phyloP scores from a whole-genome alignment of 2,329 filamentous ascomycete species.

The Colletotrichum godetiae region DNA sequence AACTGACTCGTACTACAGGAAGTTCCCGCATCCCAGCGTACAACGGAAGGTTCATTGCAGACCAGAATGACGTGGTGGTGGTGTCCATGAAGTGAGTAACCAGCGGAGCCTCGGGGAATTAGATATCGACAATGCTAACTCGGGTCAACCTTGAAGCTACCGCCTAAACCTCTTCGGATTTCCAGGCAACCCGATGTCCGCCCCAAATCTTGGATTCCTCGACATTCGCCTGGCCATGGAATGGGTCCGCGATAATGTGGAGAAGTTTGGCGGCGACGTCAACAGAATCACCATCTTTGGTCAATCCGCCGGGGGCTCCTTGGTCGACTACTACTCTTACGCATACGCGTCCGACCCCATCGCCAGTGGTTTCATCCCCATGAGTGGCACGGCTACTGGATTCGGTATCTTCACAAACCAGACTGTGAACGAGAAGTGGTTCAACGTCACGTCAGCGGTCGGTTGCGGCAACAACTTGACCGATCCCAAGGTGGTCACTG shows the following conservation, averaged over 20 bases:
- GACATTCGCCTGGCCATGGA: constrained; percentile 38
- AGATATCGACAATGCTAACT: background rate
- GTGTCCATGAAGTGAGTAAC: constrained; percentile 53
- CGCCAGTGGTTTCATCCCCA: constrained; percentile 55
- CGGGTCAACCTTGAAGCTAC: constrained; percentile 43
- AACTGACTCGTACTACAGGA: constrained; percentile 24
- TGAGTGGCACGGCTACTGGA: constrained; percentile 48
- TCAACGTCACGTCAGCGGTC: constrained; percentile 37
- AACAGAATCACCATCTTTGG: constrained; percentile 42
- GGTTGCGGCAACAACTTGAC: constrained; percentile 43
- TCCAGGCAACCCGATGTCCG: constrained; percentile 40
- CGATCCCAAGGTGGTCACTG: constrained; percentile 38
- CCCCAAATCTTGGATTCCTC: constrained; percentile 36
- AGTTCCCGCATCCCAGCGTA: constrained; percentile 26
- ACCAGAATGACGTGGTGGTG: constrained; percentile 56
- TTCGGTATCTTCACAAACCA: constrained; percentile 41
- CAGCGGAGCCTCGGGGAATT: background rate
- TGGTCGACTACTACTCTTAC: constrained; percentile 61
- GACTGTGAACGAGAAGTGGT: constrained; percentile 22
- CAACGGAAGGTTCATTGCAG: constrained; percentile 55
- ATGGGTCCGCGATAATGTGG: constrained; percentile 39
- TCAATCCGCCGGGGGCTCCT: constrained; percentile 41
- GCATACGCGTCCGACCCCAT: constrained; percentile 62
- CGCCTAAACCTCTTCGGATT: constrained; percentile 57
- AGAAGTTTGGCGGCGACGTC: constrained; percentile 37